Evolutionary conservation across 2,329 filamentous ascomycete species (phyloP).

Genomic region (Aspergillus pseudoterreus): DNA sequence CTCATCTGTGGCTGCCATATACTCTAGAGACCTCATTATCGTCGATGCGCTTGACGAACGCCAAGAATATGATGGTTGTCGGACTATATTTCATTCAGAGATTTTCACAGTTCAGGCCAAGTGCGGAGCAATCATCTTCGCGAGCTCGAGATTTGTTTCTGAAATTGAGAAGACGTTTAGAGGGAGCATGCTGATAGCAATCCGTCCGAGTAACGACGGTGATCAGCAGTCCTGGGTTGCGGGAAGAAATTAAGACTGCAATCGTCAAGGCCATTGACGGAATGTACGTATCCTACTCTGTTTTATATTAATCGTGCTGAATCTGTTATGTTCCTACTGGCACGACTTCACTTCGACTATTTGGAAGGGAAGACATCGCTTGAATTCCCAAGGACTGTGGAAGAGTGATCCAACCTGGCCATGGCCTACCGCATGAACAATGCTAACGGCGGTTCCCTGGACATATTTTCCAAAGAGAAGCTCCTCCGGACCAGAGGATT

Average conservation of each 20-base stretch:
- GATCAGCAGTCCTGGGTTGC: constrained; percentile 11
- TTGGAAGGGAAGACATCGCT: constrained; percentile 20
- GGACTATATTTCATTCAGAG: constrained; percentile 12
- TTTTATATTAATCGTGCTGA: neutral
- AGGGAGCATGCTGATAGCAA: constrained; percentile 20
- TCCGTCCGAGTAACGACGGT: constrained; percentile 30
- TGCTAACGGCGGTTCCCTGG: no score
- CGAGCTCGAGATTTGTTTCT: constrained; percentile 28
- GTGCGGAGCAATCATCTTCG: constrained; percentile 22
- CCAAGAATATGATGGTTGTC: constrained; percentile 8
- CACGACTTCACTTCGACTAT: constrained; percentile 17
- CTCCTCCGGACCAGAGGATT: no score
- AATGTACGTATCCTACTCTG: constrained; percentile 25
- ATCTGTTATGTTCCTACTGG: constrained; percentile 22
- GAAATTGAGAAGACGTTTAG: constrained; percentile 22
- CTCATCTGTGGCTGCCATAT: constrained; percentile 6
- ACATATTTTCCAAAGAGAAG: no score
- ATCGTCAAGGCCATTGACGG: constrained; percentile 26
- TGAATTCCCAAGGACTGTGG: no score
- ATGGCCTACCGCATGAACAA: no score
- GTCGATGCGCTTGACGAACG: constrained; percentile 32
- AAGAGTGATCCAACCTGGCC: no score
- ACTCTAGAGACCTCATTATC: constrained; percentile 21
- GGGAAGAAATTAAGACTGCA: constrained; percentile 17
- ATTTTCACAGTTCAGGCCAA: constrained; percentile 20